phyloP scores from a whole-genome alignment of 2,329 filamentous ascomycete genomes.

The Diaporthe destruens region DNA sequence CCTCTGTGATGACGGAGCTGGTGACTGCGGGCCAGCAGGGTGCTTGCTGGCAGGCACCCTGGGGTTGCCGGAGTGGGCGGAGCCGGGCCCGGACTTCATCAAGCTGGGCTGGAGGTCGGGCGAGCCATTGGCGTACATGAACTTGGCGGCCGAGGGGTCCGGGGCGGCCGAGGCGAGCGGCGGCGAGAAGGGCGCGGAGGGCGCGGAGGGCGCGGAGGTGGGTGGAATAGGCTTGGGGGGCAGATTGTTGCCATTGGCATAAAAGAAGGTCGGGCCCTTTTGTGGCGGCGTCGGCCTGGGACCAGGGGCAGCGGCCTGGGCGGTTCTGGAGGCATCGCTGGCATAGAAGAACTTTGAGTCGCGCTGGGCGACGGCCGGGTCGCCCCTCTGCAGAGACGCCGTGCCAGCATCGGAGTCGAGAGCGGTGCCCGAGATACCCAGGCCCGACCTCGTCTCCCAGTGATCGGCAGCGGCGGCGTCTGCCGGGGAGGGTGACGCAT shows the following conservation, averaged over 20 bases:
- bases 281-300: slow-evolving; percentile 43
- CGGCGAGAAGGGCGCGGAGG: slow-evolving; percentile 50
- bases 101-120: slow-evolving; percentile 61
- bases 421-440: slow-evolving; percentile 52
- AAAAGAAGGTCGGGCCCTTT: slow-evolving; percentile 65
- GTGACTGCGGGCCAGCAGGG: slow-evolving; percentile 49
- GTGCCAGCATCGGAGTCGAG: slow-evolving; percentile 30
- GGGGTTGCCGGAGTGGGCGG: slow-evolving; percentile 60
- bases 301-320: slow-evolving; percentile 54
- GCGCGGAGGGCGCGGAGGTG: slow-evolving; percentile 40
- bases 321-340: slow-evolving; percentile 73
- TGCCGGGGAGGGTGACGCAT: slow-evolving; percentile 69
- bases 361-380: slow-evolving; percentile 49
- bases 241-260: slow-evolving; percentile 64
- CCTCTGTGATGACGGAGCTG: slow-evolving; percentile 52
- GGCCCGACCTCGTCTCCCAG: slow-evolving; percentile 57
- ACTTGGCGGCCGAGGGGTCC: slow-evolving; percentile 68
- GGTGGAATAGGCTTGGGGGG: slow-evolving; percentile 51
- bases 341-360: slow-evolving; percentile 92
- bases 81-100: slow-evolving; percentile 56
- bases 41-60: slow-evolving; percentile 57
- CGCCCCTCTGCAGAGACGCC: slow-evolving; percentile 48
- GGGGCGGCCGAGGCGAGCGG: slow-evolving; percentile 50
- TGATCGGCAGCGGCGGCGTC: slow-evolving; percentile 48
- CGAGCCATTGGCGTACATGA: slow-evolving; percentile 80